phyloP scores from a whole-genome alignment of 768 basidiomycete genomes.

The Neoboletus brunneissimus region DNA sequence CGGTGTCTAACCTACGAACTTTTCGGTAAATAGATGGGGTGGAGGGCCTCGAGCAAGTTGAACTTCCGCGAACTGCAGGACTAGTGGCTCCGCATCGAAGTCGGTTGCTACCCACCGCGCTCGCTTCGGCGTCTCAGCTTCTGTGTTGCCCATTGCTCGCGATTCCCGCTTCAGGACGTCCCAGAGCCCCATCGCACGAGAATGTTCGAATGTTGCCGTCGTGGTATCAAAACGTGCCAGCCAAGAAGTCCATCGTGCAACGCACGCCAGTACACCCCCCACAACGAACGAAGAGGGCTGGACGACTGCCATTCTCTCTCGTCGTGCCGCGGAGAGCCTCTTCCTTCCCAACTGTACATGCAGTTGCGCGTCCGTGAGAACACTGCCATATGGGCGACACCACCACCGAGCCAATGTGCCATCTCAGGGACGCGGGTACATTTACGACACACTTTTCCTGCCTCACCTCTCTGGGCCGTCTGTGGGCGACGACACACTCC shows the following conservation, averaged over 20 bases:
- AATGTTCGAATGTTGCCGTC: conserved; percentile 1
- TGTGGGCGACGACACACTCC: neutral
- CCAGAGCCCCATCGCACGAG: conserved; percentile 8
- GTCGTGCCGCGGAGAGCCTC: conserved; percentile 1
- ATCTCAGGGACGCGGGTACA: neutral
- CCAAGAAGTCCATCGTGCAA: conserved; percentile 2
- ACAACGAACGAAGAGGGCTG: neutral
- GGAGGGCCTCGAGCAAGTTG: neutral
- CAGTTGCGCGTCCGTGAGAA: conserved; percentile 12
- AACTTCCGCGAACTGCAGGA: neutral
- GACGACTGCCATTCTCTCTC: conserved; percentile 11
- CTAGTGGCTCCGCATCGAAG: conserved; percentile 19
- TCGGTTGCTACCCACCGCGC: conserved; percentile 15
- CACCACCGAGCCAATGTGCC: neutral
- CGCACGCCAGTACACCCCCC: conserved; percentile 1
- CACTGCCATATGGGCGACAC: neutral
- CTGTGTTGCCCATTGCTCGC: conserved; percentile 1
- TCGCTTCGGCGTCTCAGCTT: conserved; percentile 18
- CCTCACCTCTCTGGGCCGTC: conserved; percentile 4
- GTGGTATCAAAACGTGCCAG: conserved; percentile 21
- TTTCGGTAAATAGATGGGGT: conserved; percentile 1
- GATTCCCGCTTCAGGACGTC: conserved; percentile 3
- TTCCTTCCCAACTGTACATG: neutral
- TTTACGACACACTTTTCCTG: conserved; percentile 8
- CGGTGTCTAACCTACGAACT: neutral